Evolutionary conservation across 2,329 filamentous ascomycete genomes (phyloP).

Genomic region (Pseudopyricularia cyperi): DNA sequence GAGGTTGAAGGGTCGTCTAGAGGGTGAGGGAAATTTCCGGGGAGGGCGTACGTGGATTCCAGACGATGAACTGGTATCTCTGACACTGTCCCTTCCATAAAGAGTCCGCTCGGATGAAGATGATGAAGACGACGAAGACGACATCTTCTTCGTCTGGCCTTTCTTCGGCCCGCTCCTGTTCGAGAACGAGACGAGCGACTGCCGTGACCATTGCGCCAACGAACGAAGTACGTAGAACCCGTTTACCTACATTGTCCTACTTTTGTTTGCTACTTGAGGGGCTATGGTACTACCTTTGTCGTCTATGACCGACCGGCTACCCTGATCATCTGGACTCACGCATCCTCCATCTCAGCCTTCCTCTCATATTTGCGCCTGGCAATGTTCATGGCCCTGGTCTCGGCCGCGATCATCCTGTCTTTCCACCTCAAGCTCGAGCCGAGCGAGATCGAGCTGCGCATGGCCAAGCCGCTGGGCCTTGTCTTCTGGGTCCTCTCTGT

Average conservation of each 20-base stretch:
- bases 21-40: not conserved
- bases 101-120: not conserved
- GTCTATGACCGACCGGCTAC: not conserved
- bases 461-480: constrained; percentile 73
- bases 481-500: constrained; percentile 79
- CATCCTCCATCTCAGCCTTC: constrained; percentile 38
- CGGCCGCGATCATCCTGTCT: constrained; percentile 79
- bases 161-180: constrained; percentile 57
- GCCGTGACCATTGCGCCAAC: constrained; percentile 64
- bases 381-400: constrained; percentile 82
- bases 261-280: not conserved
- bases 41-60: too few species aligned
- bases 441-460: constrained; percentile 53
- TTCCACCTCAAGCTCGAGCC: constrained; percentile 78
- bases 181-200: constrained; percentile 54
- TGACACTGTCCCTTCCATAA: too few species aligned
- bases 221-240: constrained; percentile 47
- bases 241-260: not conserved
- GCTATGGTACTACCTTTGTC: too few species aligned
- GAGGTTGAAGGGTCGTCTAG: constrained; percentile 23
- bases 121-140: constrained; percentile 11
- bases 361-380: constrained; percentile 83
- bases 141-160: constrained; percentile 46
- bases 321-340: not conserved
- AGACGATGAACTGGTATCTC: too few species aligned